phyloP scores from a whole-genome alignment of 2,329 filamentous ascomycete species.

The Pseudogymnoascus sp. region DNA sequence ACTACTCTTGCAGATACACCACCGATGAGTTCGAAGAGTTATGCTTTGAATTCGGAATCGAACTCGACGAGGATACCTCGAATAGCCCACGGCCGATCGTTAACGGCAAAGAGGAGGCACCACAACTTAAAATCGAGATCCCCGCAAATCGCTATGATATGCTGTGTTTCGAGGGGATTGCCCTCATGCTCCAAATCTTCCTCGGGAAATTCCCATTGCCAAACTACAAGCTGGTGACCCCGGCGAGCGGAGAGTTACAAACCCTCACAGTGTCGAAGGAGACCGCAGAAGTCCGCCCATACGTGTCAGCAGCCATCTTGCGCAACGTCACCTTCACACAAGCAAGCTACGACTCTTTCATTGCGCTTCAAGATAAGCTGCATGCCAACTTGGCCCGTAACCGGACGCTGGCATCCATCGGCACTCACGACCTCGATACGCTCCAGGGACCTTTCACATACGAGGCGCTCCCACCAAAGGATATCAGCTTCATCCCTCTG shows the following conservation, averaged over 20 bases:
- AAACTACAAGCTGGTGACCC: constrained; percentile 67
- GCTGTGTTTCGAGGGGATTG: constrained; percentile 95
- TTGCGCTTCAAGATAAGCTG: constrained; percentile 92
- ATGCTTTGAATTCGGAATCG: constrained; percentile 94
- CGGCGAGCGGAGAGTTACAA: constrained; percentile 64
- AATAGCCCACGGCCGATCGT: constrained; percentile 56
- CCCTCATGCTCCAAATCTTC: constrained; percentile 94
- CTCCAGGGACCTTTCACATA: constrained; percentile 94
- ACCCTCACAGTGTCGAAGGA: constrained; percentile 70
- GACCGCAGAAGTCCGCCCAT: constrained; percentile 72
- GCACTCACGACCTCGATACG: constrained; percentile 92
- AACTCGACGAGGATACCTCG: constrained; percentile 77
- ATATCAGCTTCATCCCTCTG: constrained; percentile 82
- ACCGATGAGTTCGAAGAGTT: constrained; percentile 93
- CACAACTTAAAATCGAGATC: constrained; percentile 96
- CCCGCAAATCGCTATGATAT: constrained; percentile 91
- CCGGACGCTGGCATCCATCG: constrained; percentile 89
- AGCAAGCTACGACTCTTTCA: constrained; percentile 93
- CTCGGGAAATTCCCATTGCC: constrained; percentile 65
- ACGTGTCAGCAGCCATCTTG: constrained; percentile 81
- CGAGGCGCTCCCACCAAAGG: constrained; percentile 80
- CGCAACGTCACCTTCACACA: constrained; percentile 87
- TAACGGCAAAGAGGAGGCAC: constrained; percentile 73
- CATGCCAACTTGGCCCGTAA: constrained; percentile 93
- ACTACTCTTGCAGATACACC: constrained; percentile 54